Evolutionary conservation across 2,329 filamentous ascomycete genomes (phyloP), one percentile per base, ranked within the genome.

Genomic region (Incumbomyces delicatus): DNA sequence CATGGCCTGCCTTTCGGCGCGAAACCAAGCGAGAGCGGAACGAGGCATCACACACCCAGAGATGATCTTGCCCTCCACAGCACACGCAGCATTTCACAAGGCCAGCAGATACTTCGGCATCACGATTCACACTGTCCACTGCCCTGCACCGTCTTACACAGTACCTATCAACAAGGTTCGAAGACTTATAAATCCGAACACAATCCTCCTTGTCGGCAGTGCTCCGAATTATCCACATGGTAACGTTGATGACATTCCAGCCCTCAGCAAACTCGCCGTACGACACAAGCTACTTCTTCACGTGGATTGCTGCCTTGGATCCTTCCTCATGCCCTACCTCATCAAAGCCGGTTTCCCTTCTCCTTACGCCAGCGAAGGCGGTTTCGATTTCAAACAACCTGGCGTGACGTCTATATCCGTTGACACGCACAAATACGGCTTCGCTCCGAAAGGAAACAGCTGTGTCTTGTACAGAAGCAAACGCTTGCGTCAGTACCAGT

Each of bases 351-450:
- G 92, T 37, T 96, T 95, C 65, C 64, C 67, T 7, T 69, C 66
- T 12, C 68, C 68, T 1, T 71, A 68, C 46, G 68, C 69, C 44
- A 87, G 94, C 52, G 77, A 85, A 17, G 80, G 84, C 57, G 81
- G 80, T 4, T 96, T 96, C 62, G 92, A 98, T 66, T 98, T 98
- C 77, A 81, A 85, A 47, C 80, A 94, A 49, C 87, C 86, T 56
- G 92, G 92, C 58, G 92, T 98, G 32, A 95, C 90, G 2, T 90
- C 84, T 65, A 96, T 98, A 65, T 88, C 82, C 56, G 94, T 89
- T 65, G 92, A 98, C 64, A 98, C 92, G 2, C 92, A 98, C 76
- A 98, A 98, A 66, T 98, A 98, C 64, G 92, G 92, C 32, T 98
- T 98, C 62, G 92, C 92, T 1, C 92, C 92, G 44, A 98, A 98